Evolutionary conservation across 2,329 filamentous ascomycete species (phyloP).

Genomic region (Stagonosporopsis tanaceti): DNA sequence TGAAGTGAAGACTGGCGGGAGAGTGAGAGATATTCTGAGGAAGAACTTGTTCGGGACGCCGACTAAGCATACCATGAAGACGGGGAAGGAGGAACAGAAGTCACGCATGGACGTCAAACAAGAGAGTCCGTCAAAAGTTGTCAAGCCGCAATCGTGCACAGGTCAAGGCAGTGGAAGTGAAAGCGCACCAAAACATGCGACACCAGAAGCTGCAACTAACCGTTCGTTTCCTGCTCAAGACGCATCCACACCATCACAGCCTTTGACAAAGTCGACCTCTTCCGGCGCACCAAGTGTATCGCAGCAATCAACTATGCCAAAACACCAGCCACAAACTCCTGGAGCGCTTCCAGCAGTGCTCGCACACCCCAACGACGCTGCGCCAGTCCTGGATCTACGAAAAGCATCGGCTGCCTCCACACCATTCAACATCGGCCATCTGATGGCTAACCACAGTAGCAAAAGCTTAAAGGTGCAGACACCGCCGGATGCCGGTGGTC

Average conservation of each 20-base stretch:
- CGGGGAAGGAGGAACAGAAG: background rate
- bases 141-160: too few species aligned
- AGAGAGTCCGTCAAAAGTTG: background rate
- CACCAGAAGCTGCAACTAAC: background rate
- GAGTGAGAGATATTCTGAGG: slow-evolving; percentile 15
- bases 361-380: background rate
- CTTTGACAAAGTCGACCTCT: background rate
- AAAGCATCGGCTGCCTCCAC: background rate
- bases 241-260: background rate
- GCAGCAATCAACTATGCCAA: background rate
- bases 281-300: background rate
- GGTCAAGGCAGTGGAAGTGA: background rate
- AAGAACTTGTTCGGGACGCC: slow-evolving; percentile 20
- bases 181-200: background rate
- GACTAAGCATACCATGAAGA: slow-evolving; percentile 1
- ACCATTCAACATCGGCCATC: slow-evolving; percentile 24
- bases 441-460: slow-evolving; percentile 23
- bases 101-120: too few species aligned
- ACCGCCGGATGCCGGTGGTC: background rate
- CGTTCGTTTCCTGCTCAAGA: background rate
- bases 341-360: background rate
- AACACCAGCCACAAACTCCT: background rate
- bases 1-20: slow-evolving; percentile 3
- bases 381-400: background rate
- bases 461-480: slow-evolving; percentile 1